Evolutionary conservation across 2,329 filamentous ascomycete species (phyloP), one percentile per base, ranked within the genome.

Genomic region (Pseudopyrenochaeta lycopersici): DNA sequence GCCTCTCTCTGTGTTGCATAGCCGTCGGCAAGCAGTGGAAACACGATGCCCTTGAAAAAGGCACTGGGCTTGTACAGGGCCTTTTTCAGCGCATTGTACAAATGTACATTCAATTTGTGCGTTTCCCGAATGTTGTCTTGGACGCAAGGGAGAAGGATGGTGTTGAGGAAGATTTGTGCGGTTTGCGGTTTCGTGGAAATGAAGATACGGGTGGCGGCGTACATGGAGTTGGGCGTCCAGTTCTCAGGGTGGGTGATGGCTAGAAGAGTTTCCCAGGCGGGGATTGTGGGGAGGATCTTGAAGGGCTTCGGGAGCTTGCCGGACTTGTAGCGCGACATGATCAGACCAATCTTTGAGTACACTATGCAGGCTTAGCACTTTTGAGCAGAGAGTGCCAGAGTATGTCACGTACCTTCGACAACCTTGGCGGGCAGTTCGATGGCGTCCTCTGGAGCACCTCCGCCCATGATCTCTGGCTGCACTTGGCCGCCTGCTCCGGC

Each of bases 231-330:
- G 17, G 91, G 81, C 1, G 91, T 91, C 87, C 87, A 90, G 56
- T 78, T 78, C 56, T 95, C 89, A 4, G 94, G 93, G 27, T 88
- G 85, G n/a, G 92, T 96, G 49, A 96, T 86, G 60, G 88, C 83
- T 64, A 97, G 85, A 32, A 97, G 90, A 17, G 92, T 90, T 72
- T 95, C 91, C 92, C 93, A 98, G 68, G 95, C 87, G 7, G 92
- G 92, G 12, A 98, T 86, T 0, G 92, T 93, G 2, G 95, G 95
- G 7, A 99, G 84, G 61, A 98, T 92, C 78, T 98, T 98, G 84
- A 99, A 96, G 0, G 94, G 94, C 77, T 99, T 99, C 17, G 95
- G 95, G 29, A 99, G 84, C 63, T 94, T 94, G n/a, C 95, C 95
- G 12, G 90, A 94, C 78, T 96, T 97, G 81, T 97, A 98, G 61